Conservation (phyloP, 179 eudicot species). For the Gypsophila paniculata region DNA sequence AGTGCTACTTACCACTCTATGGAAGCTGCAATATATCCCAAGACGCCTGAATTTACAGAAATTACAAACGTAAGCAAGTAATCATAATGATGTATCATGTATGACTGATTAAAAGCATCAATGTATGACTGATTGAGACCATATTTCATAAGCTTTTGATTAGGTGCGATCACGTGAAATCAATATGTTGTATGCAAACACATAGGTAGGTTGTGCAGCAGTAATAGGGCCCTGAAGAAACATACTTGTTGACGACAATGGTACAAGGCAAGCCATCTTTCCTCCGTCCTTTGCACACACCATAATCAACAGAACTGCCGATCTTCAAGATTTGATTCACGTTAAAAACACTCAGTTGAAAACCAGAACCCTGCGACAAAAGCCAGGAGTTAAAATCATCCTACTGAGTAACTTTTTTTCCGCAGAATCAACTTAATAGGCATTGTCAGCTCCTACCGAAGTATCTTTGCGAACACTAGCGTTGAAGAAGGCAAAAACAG, state of each 20-base stretch:
- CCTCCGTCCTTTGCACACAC: conserved; percentile 73
- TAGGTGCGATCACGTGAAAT: neutral
- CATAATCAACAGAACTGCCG: conserved; percentile 82
- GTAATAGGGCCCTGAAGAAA: conserved; percentile 2
- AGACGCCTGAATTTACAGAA: conserved; percentile 53
- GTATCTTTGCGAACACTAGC: conserved; percentile 62
- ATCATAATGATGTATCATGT: neutral
- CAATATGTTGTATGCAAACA: neutral
- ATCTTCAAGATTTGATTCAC: conserved; percentile 71
- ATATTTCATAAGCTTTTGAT: neutral
- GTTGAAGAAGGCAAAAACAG: conserved; percentile 72
- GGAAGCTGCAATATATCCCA: conserved; percentile 71
- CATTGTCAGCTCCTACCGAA: conserved; percentile 32
- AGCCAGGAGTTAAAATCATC: neutral
- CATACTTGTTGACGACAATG: conserved; percentile 53
- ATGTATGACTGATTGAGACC: neutral
- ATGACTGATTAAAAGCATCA: neutral
- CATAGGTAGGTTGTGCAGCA: neutral
- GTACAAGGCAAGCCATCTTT: conserved; percentile 75
- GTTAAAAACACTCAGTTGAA: conserved; percentile 62
- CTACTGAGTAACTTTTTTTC: neutral
- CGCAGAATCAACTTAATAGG: conserved; percentile 13
- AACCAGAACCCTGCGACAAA: conserved; percentile 59
- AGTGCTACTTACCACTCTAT: conserved; percentile 52
- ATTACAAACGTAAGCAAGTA: conserved; percentile 7